Base-by-base conservation (phyloP, 1,284 basidiomycete species). In the Cryptococcus hybrid region DNA sequence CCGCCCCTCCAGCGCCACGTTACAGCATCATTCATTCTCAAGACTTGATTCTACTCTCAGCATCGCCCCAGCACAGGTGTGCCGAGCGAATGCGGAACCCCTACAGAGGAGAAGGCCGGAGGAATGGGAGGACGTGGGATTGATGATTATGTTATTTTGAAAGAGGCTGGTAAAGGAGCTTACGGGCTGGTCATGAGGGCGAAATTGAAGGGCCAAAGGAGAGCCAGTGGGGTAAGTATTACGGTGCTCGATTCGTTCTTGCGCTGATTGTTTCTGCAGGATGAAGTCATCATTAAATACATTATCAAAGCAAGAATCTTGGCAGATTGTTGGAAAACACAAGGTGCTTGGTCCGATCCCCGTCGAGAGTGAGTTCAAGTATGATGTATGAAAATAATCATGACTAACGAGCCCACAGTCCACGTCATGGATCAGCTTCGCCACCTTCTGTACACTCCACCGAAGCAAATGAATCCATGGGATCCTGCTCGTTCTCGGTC, bases 271-370 rank as follows among this genome's bases (percentile, higher is more conserved):
- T 5, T 11, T 11, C 36, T 45, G 37, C 70, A 82, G 73, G 80
- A 82, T 6, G 79, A 81, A 57, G 80, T 97, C 56, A 88, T 98
- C 65, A 93, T 98, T 81, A 99, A 99, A 74, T 95, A 97, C 76
- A 88, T 99, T 71, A 95, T 98, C 82, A 99, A 99, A 79, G 93
- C 91, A 56, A 89, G 94, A 53, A 99, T 99, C 60, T 84, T 99
- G 51, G 96, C 95, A 18, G 95, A 99, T 79, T 99, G 94, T 75
- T 99, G 96, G 96, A 97, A 97, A 82, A 88, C 96, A 99, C 76
- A 90, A 91, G 44, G 85, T 88, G 60, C 85, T 92, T 69, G 96
- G 96, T 43, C 96, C 95, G 1, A 97, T 99, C 66, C 95, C 96
- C 6, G 94, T 98, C 78, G 96, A 99, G 80, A 96, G 75, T 77